Evolutionary conservation across 1,139 yeast species (phyloP), one percentile per base, ranked within the genome.

Genomic region (Blastobotrys niveus): DNA sequence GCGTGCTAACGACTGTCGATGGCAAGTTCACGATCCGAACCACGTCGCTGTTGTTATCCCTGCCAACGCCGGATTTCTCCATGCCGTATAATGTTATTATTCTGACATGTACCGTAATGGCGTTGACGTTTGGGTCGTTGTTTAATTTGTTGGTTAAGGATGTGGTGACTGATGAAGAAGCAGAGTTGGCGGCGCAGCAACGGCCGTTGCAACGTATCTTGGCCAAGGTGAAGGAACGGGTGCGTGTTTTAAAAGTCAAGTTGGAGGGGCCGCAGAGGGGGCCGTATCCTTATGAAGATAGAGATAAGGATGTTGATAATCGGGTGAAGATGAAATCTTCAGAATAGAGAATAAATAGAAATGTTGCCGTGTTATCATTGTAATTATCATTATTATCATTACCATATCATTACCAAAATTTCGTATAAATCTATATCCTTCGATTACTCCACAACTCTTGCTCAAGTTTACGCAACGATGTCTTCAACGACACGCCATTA

Each of bases 1-100:
- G 65, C 7, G 83, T 87, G 5, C 70, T 88, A 9, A 74, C 83
- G 1, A 76, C 84, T 0, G 40, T 38, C 3, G 48, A 45, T 3
- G 10, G 29, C 12, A 43, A 42, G 3, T 56, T 52, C n/a, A 75
- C 79, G 42, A 62, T 82, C 49, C 74, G 98, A 58, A 87, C 97
- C 0, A 80, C 96, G 1, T 84, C 96, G 36, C 73, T 89, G 44
- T 69, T 93, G 47, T 71, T 93, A 40, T 79, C 94, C 0, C 72
- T 93, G 43, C 96, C 98, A 2, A 93, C 97, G 0, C 99, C 99
- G 0, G 99, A 93, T 68, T 93, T 93, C 64, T 85, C 95, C 49
- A 93, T 93, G 99, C 98, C 98, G 1, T 93, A 93, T 62, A 93
- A 93, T 59, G 99, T 93, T 39, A 91, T 93, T 49, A 93, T 93